Base-by-base conservation (phyloP, 2,329 filamentous ascomycete species). In the Pseudogymnoascus sp. region DNA sequence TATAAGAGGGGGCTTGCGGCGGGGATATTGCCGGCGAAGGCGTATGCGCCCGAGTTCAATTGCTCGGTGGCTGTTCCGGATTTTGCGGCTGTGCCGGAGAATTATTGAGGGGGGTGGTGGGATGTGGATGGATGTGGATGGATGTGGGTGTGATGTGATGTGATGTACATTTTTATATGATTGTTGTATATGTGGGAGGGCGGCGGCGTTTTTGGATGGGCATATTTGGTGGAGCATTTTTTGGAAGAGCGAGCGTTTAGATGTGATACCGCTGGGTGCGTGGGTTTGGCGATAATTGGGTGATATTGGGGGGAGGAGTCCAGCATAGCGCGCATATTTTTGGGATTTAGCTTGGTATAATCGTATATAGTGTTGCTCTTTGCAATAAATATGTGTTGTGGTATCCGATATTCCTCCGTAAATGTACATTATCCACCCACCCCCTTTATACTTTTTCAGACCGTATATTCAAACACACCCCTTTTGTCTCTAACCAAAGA, bases 1-100 rank as follows among this genome's bases (percentile, higher is more conserved):
- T 96, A 95, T 79, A 87, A 93, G 76, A 81, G 86, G 67, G 93
- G 91, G 0, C 79, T 93, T 67, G 82, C 82, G 62, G 89, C 89
- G 1, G 91, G 91, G 0, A 91, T 93, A 59, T 75, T 99, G 77
- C 95, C 95, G 1, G 74, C 78, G 40, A 88, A 90, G 78, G 88
- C 90, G 0, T 91, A 88, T 72, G 77, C 85, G 21, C 82, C 86
- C 35, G 78, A 80, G n/a, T 93, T 91, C 70, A 85, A 86, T 70
- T 93, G 90, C 74, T 81, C 69, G 72, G 40, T 76, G 50, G 61
- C 63, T n/a, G 79, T 86, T 15, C 85, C 84, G 1, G 77, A 78
- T 66, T 87, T 86, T 72, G 26, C 35, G 1, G 71, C 69, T 0
- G 71, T 87, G 57, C 73, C 78, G 0, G 84, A 87, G 75, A 79